These are phyloP conservation scores for Cenchrus purpureus DNA, from an alignment of 176 grass and related monocot genomes.

Conservation along the genomic window DNA sequence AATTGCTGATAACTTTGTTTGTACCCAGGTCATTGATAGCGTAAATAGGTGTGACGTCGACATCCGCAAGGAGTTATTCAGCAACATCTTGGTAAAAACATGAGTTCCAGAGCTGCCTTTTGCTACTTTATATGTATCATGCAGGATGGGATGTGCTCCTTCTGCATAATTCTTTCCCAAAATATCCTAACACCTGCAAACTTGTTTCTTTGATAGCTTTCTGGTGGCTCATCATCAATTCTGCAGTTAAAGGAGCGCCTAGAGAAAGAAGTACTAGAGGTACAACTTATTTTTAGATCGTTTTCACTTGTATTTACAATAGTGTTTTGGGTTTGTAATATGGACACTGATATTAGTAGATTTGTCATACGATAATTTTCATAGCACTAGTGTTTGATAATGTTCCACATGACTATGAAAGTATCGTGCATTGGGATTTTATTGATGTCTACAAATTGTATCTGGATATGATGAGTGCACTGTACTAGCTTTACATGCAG, in stretches of 20 bases:
- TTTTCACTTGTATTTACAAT: not conserved
- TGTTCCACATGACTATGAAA: not conserved
- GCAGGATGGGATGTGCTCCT: not conserved
- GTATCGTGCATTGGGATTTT: not conserved
- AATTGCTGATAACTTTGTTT: conserved; percentile 39
- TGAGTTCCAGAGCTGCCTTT: conserved; percentile 5
- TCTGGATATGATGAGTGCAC: too few relatives aligned
- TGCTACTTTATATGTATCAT: conserved; percentile 15
- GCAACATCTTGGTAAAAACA: conserved; percentile 93
- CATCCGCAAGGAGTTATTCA: conserved; percentile 93
- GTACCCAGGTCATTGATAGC: conserved; percentile 86
- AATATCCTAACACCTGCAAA: conserved; percentile 39
- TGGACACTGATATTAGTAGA: not conserved
- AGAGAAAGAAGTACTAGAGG: conserved; percentile 98
- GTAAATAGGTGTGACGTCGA: conserved; percentile 96
- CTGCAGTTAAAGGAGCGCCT: conserved; percentile 96
- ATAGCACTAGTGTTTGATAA: not conserved
- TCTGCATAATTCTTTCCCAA: not conserved
- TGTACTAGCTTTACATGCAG: not conserved
- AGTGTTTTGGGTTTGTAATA: conserved; percentile 12
- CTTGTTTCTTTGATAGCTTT: conserved; percentile 67
- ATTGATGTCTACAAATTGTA: not conserved
- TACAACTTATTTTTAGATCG: conserved; percentile 25
- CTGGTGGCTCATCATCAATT: conserved; percentile 94
- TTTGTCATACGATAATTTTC: conserved; percentile 22